Evolutionary conservation across 2,329 filamentous ascomycete species (phyloP).

Genomic region (Talaromyces islandicus): DNA sequence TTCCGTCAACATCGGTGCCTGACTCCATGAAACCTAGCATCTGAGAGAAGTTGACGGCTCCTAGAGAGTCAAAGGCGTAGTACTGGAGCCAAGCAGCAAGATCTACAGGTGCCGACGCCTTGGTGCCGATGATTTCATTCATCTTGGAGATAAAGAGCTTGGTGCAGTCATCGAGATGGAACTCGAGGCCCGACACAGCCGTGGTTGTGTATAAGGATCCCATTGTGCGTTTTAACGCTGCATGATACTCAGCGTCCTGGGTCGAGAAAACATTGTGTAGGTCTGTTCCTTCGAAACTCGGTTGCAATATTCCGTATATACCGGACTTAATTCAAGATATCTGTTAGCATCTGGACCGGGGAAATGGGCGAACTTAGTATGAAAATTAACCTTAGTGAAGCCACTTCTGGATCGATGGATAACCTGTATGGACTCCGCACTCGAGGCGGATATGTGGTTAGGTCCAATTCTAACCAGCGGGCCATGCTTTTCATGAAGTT

Average conservation of each 20-base stretch:
- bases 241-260: neutral
- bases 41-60: conserved; percentile 23
- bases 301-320: neutral
- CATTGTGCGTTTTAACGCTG: neutral
- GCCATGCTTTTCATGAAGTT: neutral
- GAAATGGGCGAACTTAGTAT: neutral
- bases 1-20: conserved; percentile 21
- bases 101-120: conserved; percentile 10
- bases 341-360: neutral
- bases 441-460: neutral
- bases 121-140: neutral
- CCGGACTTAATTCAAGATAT: neutral
- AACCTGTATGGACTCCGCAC: neutral
- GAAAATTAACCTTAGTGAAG: neutral
- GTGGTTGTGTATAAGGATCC: neutral
- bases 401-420: neutral
- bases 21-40: conserved; percentile 24
- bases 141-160: neutral
- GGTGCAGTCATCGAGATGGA: neutral
- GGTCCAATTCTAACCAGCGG: neutral
- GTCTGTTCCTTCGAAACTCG: neutral
- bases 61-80: conserved; percentile 31
- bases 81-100: conserved; percentile 25
- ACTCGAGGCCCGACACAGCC: neutral
- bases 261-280: neutral